Percentiles rank a stretch among this genome's conserved stretches.
These are phyloP conservation scores for Talaromyces funiculosus DNA, from an alignment of 2,329 filamentous ascomycete species.

Conservation along the genomic window DNA sequence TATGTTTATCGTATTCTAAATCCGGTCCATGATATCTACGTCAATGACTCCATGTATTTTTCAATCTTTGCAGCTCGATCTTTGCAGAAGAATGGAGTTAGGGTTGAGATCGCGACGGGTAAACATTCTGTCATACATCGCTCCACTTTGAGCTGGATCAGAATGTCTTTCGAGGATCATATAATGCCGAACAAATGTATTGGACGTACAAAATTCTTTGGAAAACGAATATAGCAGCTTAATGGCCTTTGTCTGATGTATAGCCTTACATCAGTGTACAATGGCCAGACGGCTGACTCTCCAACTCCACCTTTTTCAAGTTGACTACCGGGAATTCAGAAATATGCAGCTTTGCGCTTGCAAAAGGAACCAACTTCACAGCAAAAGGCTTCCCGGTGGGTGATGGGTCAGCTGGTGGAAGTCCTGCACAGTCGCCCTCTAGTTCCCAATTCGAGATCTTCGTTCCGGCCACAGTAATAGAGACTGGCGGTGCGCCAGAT, in stretches of 20 bases:
- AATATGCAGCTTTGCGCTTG: conserved; percentile 14
- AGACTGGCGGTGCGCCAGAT: conserved; percentile 12
- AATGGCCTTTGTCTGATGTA: not conserved
- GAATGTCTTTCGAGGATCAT: too few species aligned
- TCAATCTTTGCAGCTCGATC: not conserved
- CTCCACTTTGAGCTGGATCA: not conserved
- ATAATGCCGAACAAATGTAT: not conserved
- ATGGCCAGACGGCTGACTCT: not conserved
- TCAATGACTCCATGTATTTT: not conserved
- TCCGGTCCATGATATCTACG: not conserved
- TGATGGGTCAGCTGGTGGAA: conserved; percentile 8
- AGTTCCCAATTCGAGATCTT: conserved; percentile 12
- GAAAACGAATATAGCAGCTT: not conserved
- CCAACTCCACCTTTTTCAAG: conserved; percentile 4
- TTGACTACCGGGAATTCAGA: conserved; percentile 11
- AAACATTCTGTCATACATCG: not conserved
- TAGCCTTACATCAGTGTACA: conserved; percentile 1
- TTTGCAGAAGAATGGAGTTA: not conserved
- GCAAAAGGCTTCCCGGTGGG: conserved; percentile 10
- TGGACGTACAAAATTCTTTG: too few species aligned
- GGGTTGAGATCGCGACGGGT: not conserved
- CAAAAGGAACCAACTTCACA: conserved; percentile 12
- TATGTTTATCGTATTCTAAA: not conserved
- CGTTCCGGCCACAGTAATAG: conserved; percentile 10
- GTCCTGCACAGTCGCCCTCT: conserved; percentile 12